Conservation (phyloP, 148 eudicot species). For the Chenopodium suecicum region DNA sequence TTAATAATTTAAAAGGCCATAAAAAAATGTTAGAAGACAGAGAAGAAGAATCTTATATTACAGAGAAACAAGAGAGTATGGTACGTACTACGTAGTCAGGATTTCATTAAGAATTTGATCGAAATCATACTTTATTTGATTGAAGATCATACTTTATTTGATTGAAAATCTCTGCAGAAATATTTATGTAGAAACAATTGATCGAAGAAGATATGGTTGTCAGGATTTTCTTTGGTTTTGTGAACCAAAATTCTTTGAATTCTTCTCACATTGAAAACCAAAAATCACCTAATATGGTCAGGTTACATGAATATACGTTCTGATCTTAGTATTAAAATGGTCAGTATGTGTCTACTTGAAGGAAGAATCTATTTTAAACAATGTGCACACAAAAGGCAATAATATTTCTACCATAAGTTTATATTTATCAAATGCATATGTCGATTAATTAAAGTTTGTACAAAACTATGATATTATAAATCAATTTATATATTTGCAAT, state of each 20-base stretch:
- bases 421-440: too few species aligned
- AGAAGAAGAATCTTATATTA: neutral
- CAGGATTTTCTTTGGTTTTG: slow-evolving; percentile 1
- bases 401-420: too few species aligned
- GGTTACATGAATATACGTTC: neutral
- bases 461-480: too few species aligned
- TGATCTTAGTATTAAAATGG: neutral
- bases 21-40: neutral
- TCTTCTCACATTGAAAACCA: neutral
- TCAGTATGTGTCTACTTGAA: too few species aligned
- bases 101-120: too few species aligned
- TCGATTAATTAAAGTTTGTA: too few species aligned
- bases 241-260: neutral
- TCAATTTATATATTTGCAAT: too few species aligned
- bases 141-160: neutral
- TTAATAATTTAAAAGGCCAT: neutral
- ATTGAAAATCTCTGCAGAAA: neutral
- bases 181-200: neutral
- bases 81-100: neutral
- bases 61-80: neutral
- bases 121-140: neutral
- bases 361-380: too few species aligned
- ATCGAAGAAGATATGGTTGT: neutral
- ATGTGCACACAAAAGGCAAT: too few species aligned
- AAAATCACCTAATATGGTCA: neutral